Base-by-base conservation (phyloP, 306 rosid species). In the Biancaea sappan region DNA sequence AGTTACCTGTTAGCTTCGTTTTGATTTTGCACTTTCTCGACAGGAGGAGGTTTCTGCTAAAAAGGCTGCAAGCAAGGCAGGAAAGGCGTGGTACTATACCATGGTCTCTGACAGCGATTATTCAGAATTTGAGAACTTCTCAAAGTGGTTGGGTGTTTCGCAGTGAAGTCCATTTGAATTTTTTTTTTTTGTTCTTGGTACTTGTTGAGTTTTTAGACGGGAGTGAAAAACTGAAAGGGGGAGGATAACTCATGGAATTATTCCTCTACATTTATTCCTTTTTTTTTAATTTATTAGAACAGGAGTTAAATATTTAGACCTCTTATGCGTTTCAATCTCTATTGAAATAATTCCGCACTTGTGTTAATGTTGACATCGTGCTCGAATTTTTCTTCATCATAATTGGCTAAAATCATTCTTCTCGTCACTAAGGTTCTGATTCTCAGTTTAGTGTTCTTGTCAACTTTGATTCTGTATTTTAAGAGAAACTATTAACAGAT, bases 31-130 rank as follows among this genome's bases (percentile, higher is more conserved):
- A 25, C 53, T 12, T 12, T 74, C n/a, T 8, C 0, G 22, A 6
- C 86, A 88, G 93, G 91, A 84, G 88, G 89, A 84, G 8, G 89
- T 91, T 18, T 0, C 73, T 22, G 80, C 79, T 6, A 76, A 84
- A 63, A 80, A 58, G 78, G 83, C 90, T 16, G 91, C 90, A 0
- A 91, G 93, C 8, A 88, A 88, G 44, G 82, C 90, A 0, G 93
- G 93, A 8, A 88, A 88, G 44, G 82, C 87, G 1, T 88, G 91
- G 91, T 86, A 86, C 69, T 79, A 82, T 50, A 88, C 93, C 6
- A 88, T 88, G 93, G 84, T 88, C 59, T 88, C 90, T 0, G 93
- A 88, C 46, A 81, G 87, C 1, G 93, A 88, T 56, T 86, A 88
- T 76, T 72, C 90, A 5, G 90, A 88, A 41, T 88, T 88, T 0